Evolutionary conservation across 1,139 yeast genomes (phyloP), one percentile per base, ranked within the genome.

Genomic region (Meyerozyma athensensis): DNA sequence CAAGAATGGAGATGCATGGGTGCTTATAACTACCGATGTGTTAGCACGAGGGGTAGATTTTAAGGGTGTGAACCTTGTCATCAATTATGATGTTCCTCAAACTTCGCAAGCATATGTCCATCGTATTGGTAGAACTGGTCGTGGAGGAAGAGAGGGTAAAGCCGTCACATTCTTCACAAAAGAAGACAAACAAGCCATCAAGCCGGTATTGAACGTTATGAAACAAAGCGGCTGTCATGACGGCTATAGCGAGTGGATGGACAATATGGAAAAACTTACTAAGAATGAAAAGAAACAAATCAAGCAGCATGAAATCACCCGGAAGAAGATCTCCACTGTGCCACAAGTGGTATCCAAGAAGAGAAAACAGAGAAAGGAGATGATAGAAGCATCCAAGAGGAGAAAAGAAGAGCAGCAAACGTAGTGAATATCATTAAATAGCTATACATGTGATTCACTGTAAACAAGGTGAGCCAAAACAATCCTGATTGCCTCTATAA

Each of bases 111-210:
- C 96, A 0, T 94, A 94, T 58, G 96, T 94, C 33, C 99, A 94
- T 61, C 78, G 99, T 65, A 87, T 94, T 51, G 99, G 99, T 60
- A 84, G 99, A 70, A 92, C 98, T 2, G 99, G 98, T 47, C 82
- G 99, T 71, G 96, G 92, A 36, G 96, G 96, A 1, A 78, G 84
- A 47, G 53, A 65, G 3, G 98, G 98, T 43, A 75, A 73, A 49
- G 97, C 98, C 0, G 78, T 92, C 18, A 94, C 98, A 0, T 83
- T 90, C 48, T 94, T 86, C 67, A 89, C 98, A 18, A 90, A 89
- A 56, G 95, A 86, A 45, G 99, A 94, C 56, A 66, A 77, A 9
- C 62, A 74, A 39, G 78, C 86, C 2, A 73, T 92, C 35, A 86
- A 85, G 57, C 86, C 95, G 8, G 86, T 92, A 26, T 76, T 90